These are phyloP conservation scores for Claviceps citrina DNA, from an alignment of 2,329 filamentous ascomycete species.

Conservation along the genomic window DNA sequence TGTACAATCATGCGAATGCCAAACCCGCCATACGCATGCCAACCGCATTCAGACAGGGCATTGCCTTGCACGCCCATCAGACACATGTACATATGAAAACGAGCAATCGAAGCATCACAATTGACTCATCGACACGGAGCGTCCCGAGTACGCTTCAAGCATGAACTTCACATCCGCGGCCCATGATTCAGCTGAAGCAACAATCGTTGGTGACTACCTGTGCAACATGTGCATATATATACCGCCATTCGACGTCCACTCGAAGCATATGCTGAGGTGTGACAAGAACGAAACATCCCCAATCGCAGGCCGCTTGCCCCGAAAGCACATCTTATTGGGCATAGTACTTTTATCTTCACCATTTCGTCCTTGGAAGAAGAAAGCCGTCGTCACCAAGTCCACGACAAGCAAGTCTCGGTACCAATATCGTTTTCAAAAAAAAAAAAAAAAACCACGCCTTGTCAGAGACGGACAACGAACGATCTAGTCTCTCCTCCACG, in stretches of 20 bases:
- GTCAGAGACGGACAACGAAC: neutral
- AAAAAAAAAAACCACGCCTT: too few species aligned
- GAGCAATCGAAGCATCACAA: neutral
- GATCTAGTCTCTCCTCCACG: neutral
- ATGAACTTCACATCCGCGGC: slow-evolving; percentile 1
- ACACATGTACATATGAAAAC: neutral
- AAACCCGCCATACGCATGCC: neutral
- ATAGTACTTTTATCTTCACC: neutral
- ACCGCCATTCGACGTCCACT: neutral
- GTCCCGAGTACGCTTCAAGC: too few species aligned
- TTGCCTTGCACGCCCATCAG: neutral
- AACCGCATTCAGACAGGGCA: neutral
- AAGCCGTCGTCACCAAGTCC: neutral
- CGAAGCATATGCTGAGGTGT: neutral
- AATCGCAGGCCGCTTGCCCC: slow-evolving; percentile 1
- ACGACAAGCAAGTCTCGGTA: neutral
- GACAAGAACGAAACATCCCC: neutral
- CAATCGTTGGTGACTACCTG: neutral
- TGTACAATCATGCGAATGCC: neutral
- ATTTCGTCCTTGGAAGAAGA: neutral
- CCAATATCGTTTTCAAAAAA: too few species aligned
- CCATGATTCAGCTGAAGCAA: slow-evolving; percentile 9
- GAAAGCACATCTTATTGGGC: neutral
- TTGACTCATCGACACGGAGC: neutral
- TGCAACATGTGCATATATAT: neutral